Evolutionary conservation across 2,329 filamentous ascomycete genomes (phyloP).

Genomic region (Fusarium sp.): DNA sequence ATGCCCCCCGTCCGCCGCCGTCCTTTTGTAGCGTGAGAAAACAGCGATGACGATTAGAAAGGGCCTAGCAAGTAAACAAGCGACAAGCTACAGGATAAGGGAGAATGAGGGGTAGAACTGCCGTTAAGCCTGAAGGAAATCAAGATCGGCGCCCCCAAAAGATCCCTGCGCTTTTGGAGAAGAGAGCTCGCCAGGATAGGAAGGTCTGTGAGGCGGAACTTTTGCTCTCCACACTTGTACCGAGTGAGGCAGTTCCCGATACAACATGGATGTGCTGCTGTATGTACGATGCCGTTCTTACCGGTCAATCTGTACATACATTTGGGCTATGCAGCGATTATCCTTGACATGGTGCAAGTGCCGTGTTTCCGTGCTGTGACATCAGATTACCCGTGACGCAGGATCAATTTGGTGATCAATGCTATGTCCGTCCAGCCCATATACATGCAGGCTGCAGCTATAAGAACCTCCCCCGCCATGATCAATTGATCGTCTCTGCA

Average conservation of each 20-base stretch:
- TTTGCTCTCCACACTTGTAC: slow-evolving; percentile 26
- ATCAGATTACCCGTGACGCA: slow-evolving; percentile 10
- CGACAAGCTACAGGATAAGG: neutral
- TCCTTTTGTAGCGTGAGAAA: slow-evolving; percentile 1
- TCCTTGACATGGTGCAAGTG: slow-evolving; percentile 5
- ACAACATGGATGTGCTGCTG: neutral
- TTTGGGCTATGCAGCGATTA: neutral
- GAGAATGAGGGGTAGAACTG: neutral
- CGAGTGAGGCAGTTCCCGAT: slow-evolving; percentile 6
- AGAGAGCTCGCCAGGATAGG: neutral
- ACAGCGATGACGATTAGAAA: neutral
- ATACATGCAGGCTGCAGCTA: neutral
- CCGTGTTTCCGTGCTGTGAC: slow-evolving; percentile 24
- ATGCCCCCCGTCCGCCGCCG: neutral
- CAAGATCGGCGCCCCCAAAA: neutral
- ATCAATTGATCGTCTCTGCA: neutral
- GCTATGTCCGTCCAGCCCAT: neutral
- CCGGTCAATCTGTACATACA: neutral
- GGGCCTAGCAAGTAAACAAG: neutral
- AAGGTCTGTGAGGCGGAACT: slow-evolving; percentile 11
- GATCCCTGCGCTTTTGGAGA: neutral
- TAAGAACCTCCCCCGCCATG: neutral
- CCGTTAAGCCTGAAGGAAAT: neutral
- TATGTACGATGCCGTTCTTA: slow-evolving; percentile 21
- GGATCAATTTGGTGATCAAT: neutral